phyloP scores from a whole-genome alignment of 352 stramenopile genomes.

The Peronospora belbahrii region DNA sequence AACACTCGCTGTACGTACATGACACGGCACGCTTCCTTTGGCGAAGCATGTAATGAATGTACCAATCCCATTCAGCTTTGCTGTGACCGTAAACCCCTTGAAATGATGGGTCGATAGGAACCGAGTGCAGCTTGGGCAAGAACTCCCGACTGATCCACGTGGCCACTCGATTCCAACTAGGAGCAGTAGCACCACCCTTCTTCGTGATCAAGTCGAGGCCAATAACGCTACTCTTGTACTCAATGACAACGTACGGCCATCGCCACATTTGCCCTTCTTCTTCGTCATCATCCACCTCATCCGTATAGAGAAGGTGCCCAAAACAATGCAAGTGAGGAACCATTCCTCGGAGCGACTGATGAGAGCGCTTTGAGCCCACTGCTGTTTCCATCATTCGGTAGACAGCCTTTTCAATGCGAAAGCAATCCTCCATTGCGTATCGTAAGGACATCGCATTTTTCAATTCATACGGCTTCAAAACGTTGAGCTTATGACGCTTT shows the following conservation, averaged over 20 bases:
- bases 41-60: conserved; percentile 65
- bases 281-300: conserved; percentile 62
- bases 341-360: conserved; percentile 23
- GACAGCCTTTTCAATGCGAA: conserved; percentile 46
- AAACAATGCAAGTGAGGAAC: conserved; percentile 43
- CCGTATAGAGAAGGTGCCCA: conserved; percentile 46
- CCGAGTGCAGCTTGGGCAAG: conserved; percentile 47
- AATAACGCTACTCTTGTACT: conserved; percentile 45
- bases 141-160: conserved; percentile 58
- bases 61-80: conserved; percentile 74
- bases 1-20: conserved; percentile 38
- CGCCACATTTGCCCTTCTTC: conserved; percentile 64
- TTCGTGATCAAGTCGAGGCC: conserved; percentile 48
- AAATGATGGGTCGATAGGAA: conserved; percentile 38
- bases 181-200: conserved; percentile 37
- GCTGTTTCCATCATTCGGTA: conserved; percentile 47
- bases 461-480: conserved; percentile 43
- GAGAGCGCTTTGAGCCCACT: background rate
- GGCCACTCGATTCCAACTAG: conserved; percentile 45
- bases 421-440: conserved; percentile 71
- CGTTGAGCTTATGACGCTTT: conserved; percentile 41
- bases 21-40: conserved; percentile 53
- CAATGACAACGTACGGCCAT: conserved; percentile 79
- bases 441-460: conserved; percentile 52
- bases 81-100: conserved; percentile 51